Evolutionary conservation across 2,329 filamentous ascomycete genomes (phyloP).

Genomic region (Aureobasidium uvarum): DNA sequence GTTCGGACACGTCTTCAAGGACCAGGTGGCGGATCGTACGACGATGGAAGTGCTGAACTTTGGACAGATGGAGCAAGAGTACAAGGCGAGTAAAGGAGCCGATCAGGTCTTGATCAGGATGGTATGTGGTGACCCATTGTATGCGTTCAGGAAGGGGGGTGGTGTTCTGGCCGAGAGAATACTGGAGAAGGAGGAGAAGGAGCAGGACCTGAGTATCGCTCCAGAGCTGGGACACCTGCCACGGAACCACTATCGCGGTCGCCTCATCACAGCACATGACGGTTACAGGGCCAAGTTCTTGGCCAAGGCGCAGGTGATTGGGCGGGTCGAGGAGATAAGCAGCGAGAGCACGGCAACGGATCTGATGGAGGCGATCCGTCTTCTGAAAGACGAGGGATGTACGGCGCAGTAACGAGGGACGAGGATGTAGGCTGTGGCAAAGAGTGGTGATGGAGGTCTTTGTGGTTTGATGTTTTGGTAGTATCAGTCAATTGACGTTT

Average conservation of each 20-base stretch:
- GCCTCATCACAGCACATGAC: conserved; percentile 28
- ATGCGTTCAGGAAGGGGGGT: conserved; percentile 35
- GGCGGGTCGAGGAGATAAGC: conserved; percentile 31
- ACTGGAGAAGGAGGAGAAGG: conserved; percentile 29
- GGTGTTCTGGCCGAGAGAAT: conserved; percentile 31
- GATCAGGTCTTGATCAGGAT: conserved; percentile 36
- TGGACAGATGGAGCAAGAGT: conserved; percentile 29
- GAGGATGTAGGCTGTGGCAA: neutral
- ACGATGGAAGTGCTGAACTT: conserved; percentile 36
- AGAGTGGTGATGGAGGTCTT: neutral
- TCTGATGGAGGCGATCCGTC: neutral
- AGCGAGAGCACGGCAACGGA: neutral
- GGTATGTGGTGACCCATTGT: conserved; percentile 34
- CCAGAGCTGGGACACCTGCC: conserved; percentile 27
- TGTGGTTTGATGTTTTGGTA: conserved; percentile 9
- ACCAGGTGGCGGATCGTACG: conserved; percentile 35
- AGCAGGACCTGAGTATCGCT: conserved; percentile 14
- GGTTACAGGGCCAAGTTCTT: conserved; percentile 35
- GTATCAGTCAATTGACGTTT: neutral
- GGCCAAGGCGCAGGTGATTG: conserved; percentile 30
- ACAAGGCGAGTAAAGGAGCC: conserved; percentile 30
- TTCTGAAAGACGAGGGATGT: neutral
- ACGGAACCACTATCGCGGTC: conserved; percentile 11
- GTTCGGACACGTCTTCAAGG: conserved; percentile 37
- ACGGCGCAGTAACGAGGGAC: neutral